Percentiles rank a stretch among this genome's conserved stretches.
Evolutionary conservation across 768 basidiomycete species (phyloP).

Genomic region (Tulasnella calospora): DNA sequence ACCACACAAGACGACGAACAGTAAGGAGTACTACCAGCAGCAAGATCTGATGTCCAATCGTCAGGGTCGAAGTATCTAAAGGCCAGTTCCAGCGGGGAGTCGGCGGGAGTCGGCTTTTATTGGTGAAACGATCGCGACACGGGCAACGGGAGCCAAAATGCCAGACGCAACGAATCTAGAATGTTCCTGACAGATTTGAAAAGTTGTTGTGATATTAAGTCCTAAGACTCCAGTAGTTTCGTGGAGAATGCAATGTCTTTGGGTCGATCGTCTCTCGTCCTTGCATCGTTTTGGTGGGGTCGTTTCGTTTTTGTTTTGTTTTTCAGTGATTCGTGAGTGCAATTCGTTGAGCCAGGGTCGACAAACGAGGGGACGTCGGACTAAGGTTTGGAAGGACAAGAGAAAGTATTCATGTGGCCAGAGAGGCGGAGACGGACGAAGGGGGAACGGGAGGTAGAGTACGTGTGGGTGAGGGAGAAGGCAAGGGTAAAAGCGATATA

Average conservation of each 20-base stretch:
- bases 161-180: slow-evolving; percentile 36
- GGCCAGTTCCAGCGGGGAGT: neutral
- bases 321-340: neutral
- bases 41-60: slow-evolving; percentile 40
- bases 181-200: neutral
- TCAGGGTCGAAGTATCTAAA: slow-evolving; percentile 30
- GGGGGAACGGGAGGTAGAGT: neutral
- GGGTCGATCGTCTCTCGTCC: neutral
- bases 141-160: slow-evolving; percentile 37
- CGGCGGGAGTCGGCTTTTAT: slow-evolving; percentile 12
- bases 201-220: slow-evolving; percentile 8
- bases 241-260: neutral
- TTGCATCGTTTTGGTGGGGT: neutral
- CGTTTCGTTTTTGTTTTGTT: neutral
- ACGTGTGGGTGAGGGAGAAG: neutral
- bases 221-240: neutral
- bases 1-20: slow-evolving; percentile 40
- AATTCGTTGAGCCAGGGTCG: neutral
- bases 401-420: neutral
- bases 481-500: neutral
- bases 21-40: slow-evolving; percentile 40
- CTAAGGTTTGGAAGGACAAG: neutral
- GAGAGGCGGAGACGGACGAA: neutral
- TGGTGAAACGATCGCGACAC: slow-evolving; percentile 26
- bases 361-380: neutral